Evolutionary conservation across 208 protist species (phyloP).

Genomic region (Acanthamoeba lenticulata): DNA sequence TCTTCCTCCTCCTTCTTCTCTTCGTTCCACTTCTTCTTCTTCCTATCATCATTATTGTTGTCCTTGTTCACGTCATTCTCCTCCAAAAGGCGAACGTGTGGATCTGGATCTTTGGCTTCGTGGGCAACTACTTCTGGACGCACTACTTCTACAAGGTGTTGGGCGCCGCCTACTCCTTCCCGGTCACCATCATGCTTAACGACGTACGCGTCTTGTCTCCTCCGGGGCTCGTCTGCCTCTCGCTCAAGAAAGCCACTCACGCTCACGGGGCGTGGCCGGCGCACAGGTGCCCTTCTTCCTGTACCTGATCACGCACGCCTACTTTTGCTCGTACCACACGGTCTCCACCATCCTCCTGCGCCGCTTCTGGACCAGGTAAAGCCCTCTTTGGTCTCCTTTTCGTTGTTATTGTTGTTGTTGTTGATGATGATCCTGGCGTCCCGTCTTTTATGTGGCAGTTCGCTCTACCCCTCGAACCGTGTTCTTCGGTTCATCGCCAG

Average conservation of each 20-base stretch:
- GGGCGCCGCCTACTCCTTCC: slow-evolving; percentile 79
- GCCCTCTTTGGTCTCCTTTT: neutral
- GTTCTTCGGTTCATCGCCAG: slow-evolving; percentile 57
- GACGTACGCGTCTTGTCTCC: slow-evolving; percentile 26
- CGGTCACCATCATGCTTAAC: slow-evolving; percentile 75
- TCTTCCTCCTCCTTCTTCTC: neutral
- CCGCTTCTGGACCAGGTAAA: slow-evolving; percentile 72
- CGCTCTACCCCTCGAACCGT: slow-evolving; percentile 12
- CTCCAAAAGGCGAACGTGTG: slow-evolving; percentile 78
- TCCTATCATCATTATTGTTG: neutral
- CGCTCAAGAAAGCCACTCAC: slow-evolving; percentile 1
- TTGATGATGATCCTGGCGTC: neutral
- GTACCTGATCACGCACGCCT: slow-evolving; percentile 82
- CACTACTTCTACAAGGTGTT: slow-evolving; percentile 84
- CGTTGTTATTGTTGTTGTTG: neutral
- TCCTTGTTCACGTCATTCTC: neutral
- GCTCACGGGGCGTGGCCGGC: neutral
- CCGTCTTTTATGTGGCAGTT: neutral
- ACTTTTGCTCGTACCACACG: slow-evolving; percentile 83
- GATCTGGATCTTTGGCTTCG: slow-evolving; percentile 80
- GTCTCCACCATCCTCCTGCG: slow-evolving; percentile 81
- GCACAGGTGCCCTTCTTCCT: slow-evolving; percentile 77
- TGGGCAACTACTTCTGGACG: slow-evolving; percentile 86
- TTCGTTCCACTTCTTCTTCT: neutral
- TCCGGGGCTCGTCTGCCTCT: too few relatives aligned